A percentile compares a stretch with the other conserved stretches of the same genome.
These are phyloP conservation scores for Hippophae gyantsensis DNA, from an alignment of 306 rosid species.

Conservation along the genomic window DNA sequence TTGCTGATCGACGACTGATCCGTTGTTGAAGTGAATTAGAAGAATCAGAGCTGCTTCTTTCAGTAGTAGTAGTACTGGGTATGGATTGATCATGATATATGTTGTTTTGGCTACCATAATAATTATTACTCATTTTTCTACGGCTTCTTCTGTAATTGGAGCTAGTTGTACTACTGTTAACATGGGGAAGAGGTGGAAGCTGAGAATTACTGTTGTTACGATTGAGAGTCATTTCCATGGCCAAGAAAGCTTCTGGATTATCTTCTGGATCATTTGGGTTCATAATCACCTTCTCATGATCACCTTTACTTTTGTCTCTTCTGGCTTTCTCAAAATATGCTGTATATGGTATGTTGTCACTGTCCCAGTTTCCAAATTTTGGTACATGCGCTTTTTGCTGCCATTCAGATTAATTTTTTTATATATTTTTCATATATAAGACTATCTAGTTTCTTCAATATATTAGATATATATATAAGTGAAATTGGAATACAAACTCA, in stretches of 20 bases:
- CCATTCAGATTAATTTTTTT: background rate
- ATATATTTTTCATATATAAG: too few species aligned
- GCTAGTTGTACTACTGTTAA: too few species aligned
- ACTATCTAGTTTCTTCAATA: too few species aligned
- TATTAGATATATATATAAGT: too few species aligned
- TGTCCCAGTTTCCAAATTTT: slow-evolving; percentile 43
- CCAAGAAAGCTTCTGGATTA: slow-evolving; percentile 30
- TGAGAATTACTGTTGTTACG: background rate
- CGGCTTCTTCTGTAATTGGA: too few species aligned
- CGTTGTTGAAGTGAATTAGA: slow-evolving; percentile 1
- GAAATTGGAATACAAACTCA: too few species aligned
- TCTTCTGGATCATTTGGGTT: slow-evolving; percentile 44
- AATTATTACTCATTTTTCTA: too few species aligned
- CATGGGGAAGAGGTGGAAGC: background rate
- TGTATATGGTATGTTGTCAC: slow-evolving; percentile 34
- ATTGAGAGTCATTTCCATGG: background rate
- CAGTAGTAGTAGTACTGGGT: slow-evolving; percentile 10
- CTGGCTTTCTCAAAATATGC: slow-evolving; percentile 34
- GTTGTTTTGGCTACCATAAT: background rate
- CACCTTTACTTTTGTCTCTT: slow-evolving; percentile 14
- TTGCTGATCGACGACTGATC: background rate
- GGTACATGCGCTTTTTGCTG: slow-evolving; percentile 31
- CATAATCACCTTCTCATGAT: slow-evolving; percentile 1
- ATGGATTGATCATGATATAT: slow-evolving; percentile 3
- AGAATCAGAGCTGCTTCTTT: slow-evolving; percentile 18